Base-by-base conservation (phyloP, 805 yeast genomes). In the Candida taoyuanica region DNA sequence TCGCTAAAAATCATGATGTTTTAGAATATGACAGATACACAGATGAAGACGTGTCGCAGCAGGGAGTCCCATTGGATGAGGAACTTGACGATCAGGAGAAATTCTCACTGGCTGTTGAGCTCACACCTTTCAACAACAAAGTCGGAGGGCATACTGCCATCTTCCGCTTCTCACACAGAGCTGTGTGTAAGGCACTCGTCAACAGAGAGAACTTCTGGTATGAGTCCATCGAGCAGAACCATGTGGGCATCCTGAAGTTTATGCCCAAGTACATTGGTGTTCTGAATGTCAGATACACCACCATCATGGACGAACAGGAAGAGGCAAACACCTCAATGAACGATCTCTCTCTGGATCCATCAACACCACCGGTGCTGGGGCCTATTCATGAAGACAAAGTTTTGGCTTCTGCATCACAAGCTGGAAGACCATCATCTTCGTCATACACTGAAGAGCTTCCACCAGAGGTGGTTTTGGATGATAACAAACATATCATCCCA, bases 131-230 rank as follows among this genome's bases (percentile, higher is more conserved):
- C 63, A 80, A 81, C 39, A 88, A 93, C 57, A 88, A 85, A 56
- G 98, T 93, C 17, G 99, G 99, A 7, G 99, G 99, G 0, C 99
- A 93, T 58, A 91, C 97, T 0, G 97, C 97, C 2, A 88, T 93
- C 25, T 93, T 91, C 65, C 75, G 91, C 47, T 93, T 93, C 57
- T 83, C 95, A 5, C 85, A 80, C 49, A 70, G 85, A 42, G 98
- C 97, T 0, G 96, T 93, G 14, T 93, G 98, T 61, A 93, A 93
- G 60, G 93, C 93, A 1, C 67, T 94, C 43, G 86, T 88, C 43
- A 87, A 85, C 52, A 71, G 96, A 40, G 99, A 93, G 56, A 86
- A 93, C 62, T 64, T 70, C 44, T 89, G 95, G 83, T 93, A 93
- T 61, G 98, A 93, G 59, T 78, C 81, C 5, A 81, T 93, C 32